Percentiles rank a stretch among this genome's conserved stretches.
Evolutionary conservation across 257 asterid species (phyloP).

Genomic region (Solanum gracilifrons): DNA sequence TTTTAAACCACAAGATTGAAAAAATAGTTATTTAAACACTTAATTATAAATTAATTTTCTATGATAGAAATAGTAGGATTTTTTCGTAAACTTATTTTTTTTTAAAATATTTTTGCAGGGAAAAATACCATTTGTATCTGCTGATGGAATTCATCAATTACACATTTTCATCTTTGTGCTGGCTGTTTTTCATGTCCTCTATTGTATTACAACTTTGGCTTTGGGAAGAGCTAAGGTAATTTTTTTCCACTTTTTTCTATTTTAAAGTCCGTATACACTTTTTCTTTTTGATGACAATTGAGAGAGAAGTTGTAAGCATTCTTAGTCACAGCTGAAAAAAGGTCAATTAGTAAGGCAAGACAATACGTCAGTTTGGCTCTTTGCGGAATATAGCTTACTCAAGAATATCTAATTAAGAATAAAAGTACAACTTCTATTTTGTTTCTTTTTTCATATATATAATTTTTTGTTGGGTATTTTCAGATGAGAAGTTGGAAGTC

Average conservation of each 20-base stretch:
- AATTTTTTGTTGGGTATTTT: background rate
- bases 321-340: background rate
- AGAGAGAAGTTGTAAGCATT: background rate
- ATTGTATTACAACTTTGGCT: conserved; percentile 57
- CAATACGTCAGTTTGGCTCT: background rate
- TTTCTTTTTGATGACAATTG: background rate
- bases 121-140: conserved; percentile 51
- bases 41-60: background rate
- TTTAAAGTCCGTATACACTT: background rate
- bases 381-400: background rate
- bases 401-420: background rate
- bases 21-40: background rate
- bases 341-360: background rate
- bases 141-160: conserved; percentile 68
- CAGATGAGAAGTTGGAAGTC: conserved; percentile 83
- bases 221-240: conserved; percentile 68
- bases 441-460: background rate
- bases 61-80: background rate
- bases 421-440: background rate
- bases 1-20: no score
- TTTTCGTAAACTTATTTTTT: background rate
- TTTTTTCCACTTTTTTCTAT: background rate
- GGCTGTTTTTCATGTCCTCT: conserved; percentile 71
- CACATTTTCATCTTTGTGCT: conserved; percentile 75
- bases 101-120: conserved; percentile 17